Base-by-base conservation (phyloP, 176 grass and related monocot genomes). In the Avena atlantica region DNA sequence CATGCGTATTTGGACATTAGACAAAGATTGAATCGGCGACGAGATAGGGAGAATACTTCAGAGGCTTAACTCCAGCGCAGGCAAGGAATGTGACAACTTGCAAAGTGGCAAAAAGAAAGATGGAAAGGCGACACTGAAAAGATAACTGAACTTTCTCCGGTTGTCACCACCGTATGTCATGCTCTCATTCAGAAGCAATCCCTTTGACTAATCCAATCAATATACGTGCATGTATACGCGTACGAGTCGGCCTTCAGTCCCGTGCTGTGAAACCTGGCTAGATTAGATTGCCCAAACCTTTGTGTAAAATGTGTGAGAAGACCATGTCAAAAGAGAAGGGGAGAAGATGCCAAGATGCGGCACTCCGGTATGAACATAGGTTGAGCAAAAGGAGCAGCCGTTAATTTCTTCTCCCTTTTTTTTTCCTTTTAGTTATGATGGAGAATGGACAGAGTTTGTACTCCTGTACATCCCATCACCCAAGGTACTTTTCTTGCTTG, bases 121-220 rank as follows among this genome's bases (percentile, higher is more conserved):
- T 90, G 74, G 71, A 67, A 88, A 76, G 85, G 20, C 27, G 6
- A 67, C 21, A 12, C 51, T 70, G 76, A 84, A 91, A 91, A 88
- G 76, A 85, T 77, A 55, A 88, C 85, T 81, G 76, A 88, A 51
- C 89, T 91, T 91, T 91, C 86, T 91, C 76, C 79, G 49, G 24
- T 80, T 80, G 81, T 91, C 85, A 60, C 49, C 76, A 64, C 86
- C 59, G 27, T 76, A 85, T 81, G 84, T 84, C 74, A 82, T 85
- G 76, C 77, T 91, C 81, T 78, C 50, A 60, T 27, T 12, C 25
- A 67, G 76, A 91, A 88, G 89, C 81, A 91, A 91, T 81, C 42
- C 70, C 42, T 81, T 88, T 88, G 89, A 85, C 81, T 70, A 88
- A 85, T 85, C 70, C 82, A 71, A 81, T 60, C 10, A 60, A 37